Percentiles rank a stretch among this genome's conserved stretches.
Evolutionary conservation across 768 basidiomycete species (phyloP).

Genomic region (Exidia glandulosa): DNA sequence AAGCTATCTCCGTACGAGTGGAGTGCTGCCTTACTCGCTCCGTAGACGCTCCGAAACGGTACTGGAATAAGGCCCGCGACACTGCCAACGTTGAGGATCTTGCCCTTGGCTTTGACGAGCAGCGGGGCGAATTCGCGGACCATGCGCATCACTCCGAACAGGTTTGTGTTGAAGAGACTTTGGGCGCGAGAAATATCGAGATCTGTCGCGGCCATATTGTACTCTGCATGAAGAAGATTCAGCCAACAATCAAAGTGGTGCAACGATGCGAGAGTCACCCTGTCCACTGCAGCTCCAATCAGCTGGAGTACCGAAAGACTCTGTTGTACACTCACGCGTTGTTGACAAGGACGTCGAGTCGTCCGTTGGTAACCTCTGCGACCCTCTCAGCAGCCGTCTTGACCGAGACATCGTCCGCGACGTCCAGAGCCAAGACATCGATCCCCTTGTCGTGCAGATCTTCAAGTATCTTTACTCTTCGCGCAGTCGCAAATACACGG

Average conservation of each 20-base stretch:
- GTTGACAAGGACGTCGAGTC: too few relatives aligned
- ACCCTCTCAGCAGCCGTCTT: too few relatives aligned
- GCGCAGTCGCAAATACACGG: too few relatives aligned
- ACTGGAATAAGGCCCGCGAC: conserved; percentile 18
- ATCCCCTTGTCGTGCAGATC: too few relatives aligned
- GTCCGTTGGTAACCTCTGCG: too few relatives aligned
- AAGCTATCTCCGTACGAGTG: conserved; percentile 21
- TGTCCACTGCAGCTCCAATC: conserved; percentile 4
- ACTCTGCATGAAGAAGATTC: too few relatives aligned
- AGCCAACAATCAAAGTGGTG: too few relatives aligned
- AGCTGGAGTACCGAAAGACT: conserved; percentile 13
- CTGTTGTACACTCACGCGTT: too few relatives aligned
- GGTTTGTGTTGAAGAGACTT: conserved; percentile 20
- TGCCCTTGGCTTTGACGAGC: conserved; percentile 16
- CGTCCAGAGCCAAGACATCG: too few relatives aligned
- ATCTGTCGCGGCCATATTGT: conserved; percentile 17
- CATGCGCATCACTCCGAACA: conserved; percentile 23
- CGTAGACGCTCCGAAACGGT: conserved; percentile 20
- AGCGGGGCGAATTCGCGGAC: conserved; percentile 20
- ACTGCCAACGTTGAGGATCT: conserved; percentile 22
- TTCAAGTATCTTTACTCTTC: too few relatives aligned
- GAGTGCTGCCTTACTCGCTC: conserved; percentile 24
- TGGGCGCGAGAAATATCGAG: conserved; percentile 13
- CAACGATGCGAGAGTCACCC: too few relatives aligned
- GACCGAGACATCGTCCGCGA: too few relatives aligned